Conservation (phyloP, 2,329 filamentous ascomycete genomes). For the Septoria linicola region DNA sequence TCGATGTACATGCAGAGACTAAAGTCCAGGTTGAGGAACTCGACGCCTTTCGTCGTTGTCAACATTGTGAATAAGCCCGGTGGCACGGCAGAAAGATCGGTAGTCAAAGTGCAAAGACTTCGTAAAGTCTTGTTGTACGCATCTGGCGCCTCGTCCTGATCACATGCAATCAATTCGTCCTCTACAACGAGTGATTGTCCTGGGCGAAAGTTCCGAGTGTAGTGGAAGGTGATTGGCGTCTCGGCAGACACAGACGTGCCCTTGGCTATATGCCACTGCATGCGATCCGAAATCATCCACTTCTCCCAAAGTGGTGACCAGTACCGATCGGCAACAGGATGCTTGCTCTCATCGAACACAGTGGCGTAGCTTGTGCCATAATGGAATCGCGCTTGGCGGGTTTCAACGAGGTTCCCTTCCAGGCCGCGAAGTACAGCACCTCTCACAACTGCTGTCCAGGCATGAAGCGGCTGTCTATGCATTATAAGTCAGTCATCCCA, state of each 20-base stretch:
- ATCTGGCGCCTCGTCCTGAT: constrained; percentile 64
- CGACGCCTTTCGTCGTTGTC: constrained; percentile 74
- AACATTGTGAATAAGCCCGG: constrained; percentile 70
- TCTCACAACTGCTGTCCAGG: constrained; percentile 77
- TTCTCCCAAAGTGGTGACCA: constrained; percentile 78
- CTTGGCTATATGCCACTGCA: constrained; percentile 79
- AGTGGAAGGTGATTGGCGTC: constrained; percentile 76
- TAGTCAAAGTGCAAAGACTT: constrained; percentile 74
- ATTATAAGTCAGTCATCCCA: not conserved
- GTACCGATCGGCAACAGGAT: constrained; percentile 70
- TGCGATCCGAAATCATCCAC: constrained; percentile 79
- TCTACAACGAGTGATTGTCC: constrained; percentile 75
- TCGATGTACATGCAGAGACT: constrained; percentile 81
- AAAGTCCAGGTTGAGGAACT: constrained; percentile 80
- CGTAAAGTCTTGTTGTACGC: constrained; percentile 54
- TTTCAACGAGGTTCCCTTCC: constrained; percentile 77
- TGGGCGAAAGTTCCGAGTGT: constrained; percentile 79
- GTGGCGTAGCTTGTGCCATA: constrained; percentile 82
- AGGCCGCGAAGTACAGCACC: constrained; percentile 73
- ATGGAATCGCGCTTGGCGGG: constrained; percentile 69
- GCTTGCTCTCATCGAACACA: constrained; percentile 69
- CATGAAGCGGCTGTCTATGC: constrained; percentile 67
- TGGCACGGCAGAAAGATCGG: constrained; percentile 73
- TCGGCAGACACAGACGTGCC: constrained; percentile 73
- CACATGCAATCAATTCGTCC: constrained; percentile 76